Evolutionary conservation across 2,329 filamentous ascomycete species (phyloP), one percentile per base, ranked within the genome.

Genomic region (Neopestalotiopsis sp.): DNA sequence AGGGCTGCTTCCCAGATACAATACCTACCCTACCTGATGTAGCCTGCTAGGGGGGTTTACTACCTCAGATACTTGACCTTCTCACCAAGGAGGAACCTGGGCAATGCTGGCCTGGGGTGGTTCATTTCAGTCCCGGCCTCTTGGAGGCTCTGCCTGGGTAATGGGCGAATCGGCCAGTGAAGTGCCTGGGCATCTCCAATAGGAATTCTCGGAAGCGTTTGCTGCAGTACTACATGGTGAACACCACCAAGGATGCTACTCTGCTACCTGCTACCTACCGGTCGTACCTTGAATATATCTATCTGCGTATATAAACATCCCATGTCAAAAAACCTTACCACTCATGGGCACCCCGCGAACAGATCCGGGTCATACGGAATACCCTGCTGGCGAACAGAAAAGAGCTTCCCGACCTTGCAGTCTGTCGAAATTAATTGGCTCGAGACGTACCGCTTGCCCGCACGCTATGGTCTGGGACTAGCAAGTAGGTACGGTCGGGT

Each of bases 321-420:
- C 45, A 38, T 53, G 45, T 53, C 45, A 53, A 20, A 17, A 14
- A 20, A 53, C n/a, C 5, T 20, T 53, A 53, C 45, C 45, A 53
- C 45, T 53, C 45, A 38, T 53, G 45, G n/a, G 45, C 45, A 53
- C 45, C 45, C 45, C 45, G 45, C 45, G n/a, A 53, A 53, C 45
- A 53, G 45, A 53, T 53, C 45, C 45, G 45, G 45, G n/a, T 53
- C n/a, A 53, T 53, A 53, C 45, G 45, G 45, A 53, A 53, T 53
- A n/a, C 45, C 45, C 45, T 53, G 45, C n/a, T 20, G 45, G 45
- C 45, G 17, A 17, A 17, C 7, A 20, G 45, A 17, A 28, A 28
- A 53, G 45, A 53, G 45, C 45, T 53, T 53, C n/a, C 45, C 45
- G 45, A 53, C 45, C 45, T 53, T 45, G 42, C 42, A 45, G 42